phyloP scores from a whole-genome alignment of 2,329 filamentous ascomycete species.

The Xylariaceae sp. region DNA sequence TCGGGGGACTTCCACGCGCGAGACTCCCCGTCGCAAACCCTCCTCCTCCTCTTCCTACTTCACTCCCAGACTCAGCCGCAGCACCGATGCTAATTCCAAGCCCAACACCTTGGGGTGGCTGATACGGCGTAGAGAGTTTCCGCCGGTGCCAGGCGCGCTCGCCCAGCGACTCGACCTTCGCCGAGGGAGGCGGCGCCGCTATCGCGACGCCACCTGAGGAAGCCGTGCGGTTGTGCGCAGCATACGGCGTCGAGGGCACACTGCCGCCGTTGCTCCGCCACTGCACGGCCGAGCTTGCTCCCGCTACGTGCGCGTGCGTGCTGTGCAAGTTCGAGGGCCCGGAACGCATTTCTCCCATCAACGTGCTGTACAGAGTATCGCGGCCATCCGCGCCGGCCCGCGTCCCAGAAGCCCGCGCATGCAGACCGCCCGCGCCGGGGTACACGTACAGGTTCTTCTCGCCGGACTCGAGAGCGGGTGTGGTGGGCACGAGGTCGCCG shows the following conservation, averaged over 20 bases:
- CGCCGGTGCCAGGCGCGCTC: conserved; percentile 40
- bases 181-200: conserved; percentile 15
- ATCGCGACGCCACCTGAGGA: conserved; percentile 3
- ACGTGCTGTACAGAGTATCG: conserved; percentile 25
- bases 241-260: background rate
- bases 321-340: conserved; percentile 17
- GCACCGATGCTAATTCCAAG: background rate
- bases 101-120: conserved; percentile 19
- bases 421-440: conserved; percentile 23
- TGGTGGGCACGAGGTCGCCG: conserved; percentile 30
- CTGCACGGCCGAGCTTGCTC: conserved; percentile 20
- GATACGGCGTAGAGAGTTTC: conserved; percentile 33
- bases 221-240: background rate
- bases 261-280: background rate
- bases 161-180: conserved; percentile 28
- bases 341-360: conserved; percentile 28
- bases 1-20: conserved; percentile 12
- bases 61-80: background rate
- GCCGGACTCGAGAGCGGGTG: conserved; percentile 36
- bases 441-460: conserved; percentile 7
- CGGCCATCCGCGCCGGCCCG: background rate
- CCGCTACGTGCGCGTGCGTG: background rate
- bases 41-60: too few relatives aligned
- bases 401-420: conserved; percentile 10
- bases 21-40: too few relatives aligned